phyloP scores from a whole-genome alignment of 2,329 filamentous ascomycete species.

The Onygenales sp. region DNA sequence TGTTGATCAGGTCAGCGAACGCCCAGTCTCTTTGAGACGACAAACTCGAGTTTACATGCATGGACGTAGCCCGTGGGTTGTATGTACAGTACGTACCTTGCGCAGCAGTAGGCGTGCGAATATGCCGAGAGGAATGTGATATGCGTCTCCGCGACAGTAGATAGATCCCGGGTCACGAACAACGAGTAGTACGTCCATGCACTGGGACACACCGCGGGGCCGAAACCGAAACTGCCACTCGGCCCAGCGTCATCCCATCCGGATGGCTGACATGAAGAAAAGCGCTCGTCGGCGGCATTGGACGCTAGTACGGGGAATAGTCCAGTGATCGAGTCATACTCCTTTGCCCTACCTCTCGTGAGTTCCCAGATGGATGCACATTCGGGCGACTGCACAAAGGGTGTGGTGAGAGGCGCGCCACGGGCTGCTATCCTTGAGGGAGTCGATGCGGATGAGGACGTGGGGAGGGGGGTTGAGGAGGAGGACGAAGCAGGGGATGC shows the following conservation, averaged over 20 bases:
- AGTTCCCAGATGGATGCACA: conserved; percentile 1
- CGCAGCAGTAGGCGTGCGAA: too few relatives aligned
- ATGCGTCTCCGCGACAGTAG: not conserved
- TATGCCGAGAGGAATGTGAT: not conserved
- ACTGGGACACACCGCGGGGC: conserved; percentile 2
- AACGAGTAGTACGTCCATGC: not conserved
- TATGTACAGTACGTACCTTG: too few relatives aligned
- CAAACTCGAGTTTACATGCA: too few relatives aligned
- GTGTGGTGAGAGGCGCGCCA: not conserved
- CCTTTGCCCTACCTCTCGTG: not conserved
- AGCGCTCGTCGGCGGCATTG: not conserved
- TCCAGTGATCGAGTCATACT: not conserved
- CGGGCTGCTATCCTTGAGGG: not conserved
- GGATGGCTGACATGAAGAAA: conserved; percentile 1
- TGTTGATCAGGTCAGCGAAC: too few relatives aligned
- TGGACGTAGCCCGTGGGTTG: too few relatives aligned
- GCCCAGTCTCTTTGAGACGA: too few relatives aligned
- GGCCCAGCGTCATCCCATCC: not conserved
- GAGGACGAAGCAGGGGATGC: not conserved
- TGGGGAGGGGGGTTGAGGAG: not conserved
- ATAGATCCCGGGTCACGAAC: not conserved
- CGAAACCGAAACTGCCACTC: not conserved
- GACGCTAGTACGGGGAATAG: not conserved
- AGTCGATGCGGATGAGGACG: not conserved
- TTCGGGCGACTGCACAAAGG: not conserved